Evolutionary conservation across 2,329 filamentous ascomycete species (phyloP).

Genomic region (Pestalotiopsis sp.): DNA sequence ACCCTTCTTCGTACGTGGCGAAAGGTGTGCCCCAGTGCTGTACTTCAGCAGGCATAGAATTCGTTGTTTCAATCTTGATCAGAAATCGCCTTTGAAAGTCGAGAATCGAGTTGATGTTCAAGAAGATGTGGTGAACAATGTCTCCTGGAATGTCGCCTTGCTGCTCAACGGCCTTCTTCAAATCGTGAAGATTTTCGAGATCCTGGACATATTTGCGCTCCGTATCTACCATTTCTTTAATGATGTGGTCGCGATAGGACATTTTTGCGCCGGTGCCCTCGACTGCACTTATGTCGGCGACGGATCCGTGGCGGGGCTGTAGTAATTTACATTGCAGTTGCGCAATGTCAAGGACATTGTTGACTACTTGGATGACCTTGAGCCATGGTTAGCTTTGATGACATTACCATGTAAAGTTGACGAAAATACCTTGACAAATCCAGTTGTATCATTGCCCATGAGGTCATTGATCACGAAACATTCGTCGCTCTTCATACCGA

Average conservation of each 20-base stretch:
- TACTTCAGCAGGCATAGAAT: constrained; percentile 72
- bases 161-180: constrained; percentile 89
- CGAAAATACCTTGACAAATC: constrained; percentile 81
- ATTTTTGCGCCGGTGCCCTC: constrained; percentile 54
- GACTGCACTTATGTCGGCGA: constrained; percentile 46
- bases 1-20: constrained; percentile 79
- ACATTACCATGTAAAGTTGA: not conserved
- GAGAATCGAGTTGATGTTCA: constrained; percentile 92
- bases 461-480: constrained; percentile 92
- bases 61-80: constrained; percentile 94
- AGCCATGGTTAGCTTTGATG: not conserved
- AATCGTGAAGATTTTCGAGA: constrained; percentile 86
- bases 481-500: constrained; percentile 77
- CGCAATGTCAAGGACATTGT: constrained; percentile 85
- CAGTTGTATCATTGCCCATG: constrained; percentile 91
- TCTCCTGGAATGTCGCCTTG: constrained; percentile 88
- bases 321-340: constrained; percentile 74
- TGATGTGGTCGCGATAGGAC: constrained; percentile 80
- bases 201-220: constrained; percentile 98
- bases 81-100: constrained; percentile 95
- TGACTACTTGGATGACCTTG: constrained; percentile 87
- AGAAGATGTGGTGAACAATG: constrained; percentile 89
- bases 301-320: constrained; percentile 50
- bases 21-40: constrained; percentile 98
- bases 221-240: constrained; percentile 89